These are phyloP conservation scores for Diaporthe nobilis DNA, from an alignment of 2,329 filamentous ascomycete genomes.

Conservation along the genomic window DNA sequence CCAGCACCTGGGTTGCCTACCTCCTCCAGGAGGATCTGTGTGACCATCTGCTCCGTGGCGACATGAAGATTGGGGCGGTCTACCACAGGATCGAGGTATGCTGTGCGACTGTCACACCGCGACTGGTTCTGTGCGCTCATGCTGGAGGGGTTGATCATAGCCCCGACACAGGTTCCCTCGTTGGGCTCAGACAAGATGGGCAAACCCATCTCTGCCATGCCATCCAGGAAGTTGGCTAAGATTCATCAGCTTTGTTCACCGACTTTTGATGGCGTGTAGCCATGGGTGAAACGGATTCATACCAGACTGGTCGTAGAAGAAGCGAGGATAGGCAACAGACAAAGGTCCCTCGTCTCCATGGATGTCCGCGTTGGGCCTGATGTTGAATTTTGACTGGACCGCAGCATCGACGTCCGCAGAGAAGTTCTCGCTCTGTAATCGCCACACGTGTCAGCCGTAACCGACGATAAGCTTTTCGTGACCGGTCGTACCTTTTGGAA, in stretches of 20 bases:
- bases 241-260: constrained; percentile 33
- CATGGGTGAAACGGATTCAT: constrained; percentile 34
- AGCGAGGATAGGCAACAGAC: constrained; percentile 55
- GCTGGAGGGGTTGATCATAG: constrained; percentile 55
- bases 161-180: constrained; percentile 54
- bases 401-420: constrained; percentile 46
- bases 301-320: constrained; percentile 58
- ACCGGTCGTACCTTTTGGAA: constrained; percentile 58
- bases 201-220: constrained; percentile 55
- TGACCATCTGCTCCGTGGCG: constrained; percentile 55
- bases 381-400: constrained; percentile 45
- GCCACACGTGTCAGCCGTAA: neutral
- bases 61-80: constrained; percentile 56
- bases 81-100: constrained; percentile 55
- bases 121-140: constrained; percentile 57
- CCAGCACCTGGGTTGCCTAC: constrained; percentile 35
- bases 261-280: neutral
- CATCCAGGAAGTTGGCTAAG: constrained; percentile 55
- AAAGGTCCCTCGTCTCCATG: constrained; percentile 55
- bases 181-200: constrained; percentile 54
- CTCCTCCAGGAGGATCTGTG: constrained; percentile 50
- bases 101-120: constrained; percentile 56
- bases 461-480: rapidly evolving
- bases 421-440: constrained; percentile 55
- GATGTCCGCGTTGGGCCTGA: constrained; percentile 47